Conservation (phyloP, 805 yeast species). For the Nakazawaea wyomingensis region DNA sequence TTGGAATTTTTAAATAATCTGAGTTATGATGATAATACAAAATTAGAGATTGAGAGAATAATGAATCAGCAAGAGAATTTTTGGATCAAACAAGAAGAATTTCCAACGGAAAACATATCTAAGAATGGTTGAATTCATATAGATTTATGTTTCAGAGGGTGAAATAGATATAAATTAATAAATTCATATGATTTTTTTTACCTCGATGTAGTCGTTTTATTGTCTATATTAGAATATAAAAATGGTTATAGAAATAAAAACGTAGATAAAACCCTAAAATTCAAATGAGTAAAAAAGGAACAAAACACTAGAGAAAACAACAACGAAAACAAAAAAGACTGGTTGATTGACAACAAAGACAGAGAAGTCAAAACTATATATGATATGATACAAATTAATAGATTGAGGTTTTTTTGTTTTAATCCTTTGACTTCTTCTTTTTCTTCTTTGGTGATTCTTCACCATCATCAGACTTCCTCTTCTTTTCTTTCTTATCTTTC, state of each 20-base stretch:
- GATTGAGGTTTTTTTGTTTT: too few species aligned
- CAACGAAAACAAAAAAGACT: constrained; percentile 1
- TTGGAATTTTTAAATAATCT: not conserved
- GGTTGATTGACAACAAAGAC: not conserved
- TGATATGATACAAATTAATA: not conserved
- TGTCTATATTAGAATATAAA: too few species aligned
- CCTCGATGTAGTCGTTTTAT: too few species aligned
- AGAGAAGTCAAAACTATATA: not conserved
- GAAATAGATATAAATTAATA: not conserved
- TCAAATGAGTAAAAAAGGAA: too few species aligned
- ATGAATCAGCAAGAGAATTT: not conserved
- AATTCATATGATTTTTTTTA: too few species aligned
- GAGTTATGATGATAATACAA: constrained; percentile 2
- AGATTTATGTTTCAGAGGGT: too few species aligned
- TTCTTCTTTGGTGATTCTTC: constrained; percentile 30
- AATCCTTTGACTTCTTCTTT: constrained; percentile 29
- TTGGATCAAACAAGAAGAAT: too few species aligned
- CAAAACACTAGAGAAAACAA: constrained; percentile 1
- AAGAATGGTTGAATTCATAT: too few species aligned
- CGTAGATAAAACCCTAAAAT: not conserved
- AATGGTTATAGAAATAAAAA: not conserved
- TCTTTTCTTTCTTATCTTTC: constrained; percentile 33
- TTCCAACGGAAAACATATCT: too few species aligned
- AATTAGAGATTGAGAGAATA: not conserved
- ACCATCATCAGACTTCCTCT: constrained; percentile 29